A percentile compares a stretch with the other conserved stretches of the same genome.
phyloP scores from a whole-genome alignment of 768 basidiomycete genomes.

The Porphyrellus cyaneotinctus region DNA sequence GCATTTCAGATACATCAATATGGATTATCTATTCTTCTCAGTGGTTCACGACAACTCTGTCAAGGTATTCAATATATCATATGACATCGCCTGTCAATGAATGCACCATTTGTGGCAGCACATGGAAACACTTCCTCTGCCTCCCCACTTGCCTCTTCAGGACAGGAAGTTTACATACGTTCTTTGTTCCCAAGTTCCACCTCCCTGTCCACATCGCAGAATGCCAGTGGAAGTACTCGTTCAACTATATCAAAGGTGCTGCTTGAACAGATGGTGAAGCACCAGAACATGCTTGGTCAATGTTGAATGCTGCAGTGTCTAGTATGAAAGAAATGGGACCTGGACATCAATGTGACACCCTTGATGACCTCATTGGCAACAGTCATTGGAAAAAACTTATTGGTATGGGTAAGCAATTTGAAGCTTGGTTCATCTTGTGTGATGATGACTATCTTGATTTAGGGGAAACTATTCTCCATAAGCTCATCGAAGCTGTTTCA shows the following conservation, averaged over 20 bases:
- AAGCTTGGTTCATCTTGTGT: no score
- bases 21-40: not conserved
- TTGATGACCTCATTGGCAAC: conserved; percentile 37
- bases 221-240: conserved; percentile 30
- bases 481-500: not conserved
- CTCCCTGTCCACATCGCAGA: conserved; percentile 29
- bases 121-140: no score
- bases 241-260: conserved; percentile 22
- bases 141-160: no score
- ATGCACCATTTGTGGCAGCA: no score
- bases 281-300: conserved; percentile 37
- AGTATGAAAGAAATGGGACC: conserved; percentile 32
- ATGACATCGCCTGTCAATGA: not conserved
- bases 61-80: not conserved
- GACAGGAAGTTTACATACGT: no score
- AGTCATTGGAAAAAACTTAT: conserved; percentile 35
- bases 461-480: not conserved
- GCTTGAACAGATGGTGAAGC: conserved; percentile 25
- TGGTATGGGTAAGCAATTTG: conserved; percentile 26
- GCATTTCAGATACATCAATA: not conserved
- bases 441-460: no score
- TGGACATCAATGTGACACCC: conserved; percentile 28
- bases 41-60: not conserved
- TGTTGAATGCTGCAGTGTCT: conserved; percentile 23
- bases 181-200: conserved; percentile 37